Evolutionary conservation across 176 grass and related monocot species (phyloP).

Genomic region (Rhynchospora pubera): DNA sequence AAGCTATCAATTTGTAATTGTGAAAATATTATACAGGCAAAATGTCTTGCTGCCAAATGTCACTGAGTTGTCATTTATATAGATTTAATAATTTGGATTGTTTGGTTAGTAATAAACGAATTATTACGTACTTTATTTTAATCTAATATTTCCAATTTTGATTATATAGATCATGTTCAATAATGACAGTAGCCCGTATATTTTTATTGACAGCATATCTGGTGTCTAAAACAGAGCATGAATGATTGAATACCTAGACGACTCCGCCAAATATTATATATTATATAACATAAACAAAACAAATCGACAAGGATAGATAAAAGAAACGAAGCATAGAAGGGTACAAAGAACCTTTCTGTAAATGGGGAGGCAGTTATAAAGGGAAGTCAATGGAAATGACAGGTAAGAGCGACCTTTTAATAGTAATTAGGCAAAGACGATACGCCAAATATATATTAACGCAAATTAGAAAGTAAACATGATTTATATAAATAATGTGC

Average conservation of each 20-base stretch:
- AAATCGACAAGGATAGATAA: neutral
- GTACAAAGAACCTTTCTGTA: conserved; percentile 22
- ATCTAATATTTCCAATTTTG: too few relatives aligned
- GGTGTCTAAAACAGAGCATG: neutral
- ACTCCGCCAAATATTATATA: neutral
- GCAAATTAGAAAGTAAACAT: neutral
- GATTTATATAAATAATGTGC: neutral
- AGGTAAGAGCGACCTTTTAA: neutral
- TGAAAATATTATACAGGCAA: too few relatives aligned
- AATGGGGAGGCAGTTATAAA: conserved; percentile 21
- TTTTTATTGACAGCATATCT: too few relatives aligned
- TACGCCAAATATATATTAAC: neutral
- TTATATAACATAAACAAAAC: neutral
- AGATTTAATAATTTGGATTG: too few relatives aligned
- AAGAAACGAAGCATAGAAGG: conserved; percentile 10
- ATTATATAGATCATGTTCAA: too few relatives aligned
- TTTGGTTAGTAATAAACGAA: too few relatives aligned
- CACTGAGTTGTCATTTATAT: too few relatives aligned
- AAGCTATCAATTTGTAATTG: too few relatives aligned
- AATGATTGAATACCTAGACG: neutral
- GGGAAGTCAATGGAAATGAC: conserved; percentile 17
- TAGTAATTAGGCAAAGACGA: conserved; percentile 6
- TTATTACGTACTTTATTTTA: too few relatives aligned
- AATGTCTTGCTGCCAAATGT: too few relatives aligned
- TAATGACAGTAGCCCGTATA: too few relatives aligned